Evolutionary conservation across 805 yeast genomes (phyloP).

Genomic region (Cephaloascus albidus): DNA sequence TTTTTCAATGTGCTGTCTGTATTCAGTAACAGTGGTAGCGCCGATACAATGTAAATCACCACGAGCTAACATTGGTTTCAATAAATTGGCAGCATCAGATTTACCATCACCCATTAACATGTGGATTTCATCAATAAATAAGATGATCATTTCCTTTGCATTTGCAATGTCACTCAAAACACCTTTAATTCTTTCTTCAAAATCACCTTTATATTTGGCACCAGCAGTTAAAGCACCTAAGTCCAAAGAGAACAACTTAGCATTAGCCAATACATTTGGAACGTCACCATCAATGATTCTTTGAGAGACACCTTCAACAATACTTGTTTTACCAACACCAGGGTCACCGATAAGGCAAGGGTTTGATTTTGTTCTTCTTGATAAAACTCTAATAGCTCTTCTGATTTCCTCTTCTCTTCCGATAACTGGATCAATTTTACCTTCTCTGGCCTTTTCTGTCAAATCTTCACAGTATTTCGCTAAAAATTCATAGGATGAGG

Average conservation of each 20-base stretch:
- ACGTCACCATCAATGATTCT: slow-evolving; percentile 93
- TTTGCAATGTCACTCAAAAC: slow-evolving; percentile 90
- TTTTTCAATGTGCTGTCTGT: slow-evolving; percentile 84
- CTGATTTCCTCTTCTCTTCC: slow-evolving; percentile 98
- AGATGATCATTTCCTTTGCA: slow-evolving; percentile 73
- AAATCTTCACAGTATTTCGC: slow-evolving; percentile 87
- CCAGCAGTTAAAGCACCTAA: slow-evolving; percentile 97
- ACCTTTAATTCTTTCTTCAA: slow-evolving; percentile 96
- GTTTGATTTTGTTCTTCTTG: slow-evolving; percentile 96
- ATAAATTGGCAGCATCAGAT: slow-evolving; percentile 90
- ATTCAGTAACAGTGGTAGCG: slow-evolving; percentile 94
- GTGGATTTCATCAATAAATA: slow-evolving; percentile 96
- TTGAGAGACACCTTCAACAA: slow-evolving; percentile 98
- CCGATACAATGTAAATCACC: slow-evolving; percentile 96
- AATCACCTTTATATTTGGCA: slow-evolving; percentile 97
- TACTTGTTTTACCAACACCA: slow-evolving; percentile 98
- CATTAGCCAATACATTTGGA: slow-evolving; percentile 74
- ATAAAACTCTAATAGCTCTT: slow-evolving; percentile 85
- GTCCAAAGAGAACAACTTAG: slow-evolving; percentile 81
- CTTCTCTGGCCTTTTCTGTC: slow-evolving; percentile 88
- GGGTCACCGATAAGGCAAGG: slow-evolving; percentile 98
- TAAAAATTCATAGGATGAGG: slow-evolving; percentile 74
- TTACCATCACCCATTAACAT: slow-evolving; percentile 99
- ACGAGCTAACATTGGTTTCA: slow-evolving; percentile 96
- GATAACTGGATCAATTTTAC: slow-evolving; percentile 95